Conservation (phyloP, 2,329 filamentous ascomycete genomes). For the Fusarium sp. region DNA sequence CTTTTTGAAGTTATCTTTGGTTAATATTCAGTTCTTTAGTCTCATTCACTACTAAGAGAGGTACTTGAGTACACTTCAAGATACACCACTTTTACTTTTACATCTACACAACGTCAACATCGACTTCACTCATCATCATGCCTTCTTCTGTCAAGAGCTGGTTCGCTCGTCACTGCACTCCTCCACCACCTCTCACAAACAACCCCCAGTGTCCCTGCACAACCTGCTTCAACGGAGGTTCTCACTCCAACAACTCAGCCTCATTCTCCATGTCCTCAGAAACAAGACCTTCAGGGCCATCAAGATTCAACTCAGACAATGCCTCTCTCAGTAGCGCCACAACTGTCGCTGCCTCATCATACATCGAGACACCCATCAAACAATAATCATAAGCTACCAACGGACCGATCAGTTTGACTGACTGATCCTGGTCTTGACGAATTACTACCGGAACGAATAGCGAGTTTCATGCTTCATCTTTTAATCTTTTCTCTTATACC, state of each 20-base stretch:
- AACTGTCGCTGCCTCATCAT: constrained; percentile 38
- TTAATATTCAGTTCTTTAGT: constrained; percentile 1
- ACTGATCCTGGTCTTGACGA: constrained; percentile 7
- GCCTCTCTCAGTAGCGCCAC: constrained; percentile 42
- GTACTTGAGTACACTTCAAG: not conserved
- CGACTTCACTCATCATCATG: constrained; percentile 39
- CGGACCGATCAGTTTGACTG: not conserved
- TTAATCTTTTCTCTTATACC: constrained; percentile 30
- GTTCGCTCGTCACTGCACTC: constrained; percentile 56
- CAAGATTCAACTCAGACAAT: constrained; percentile 37
- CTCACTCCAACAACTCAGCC: constrained; percentile 34
- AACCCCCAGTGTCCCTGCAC: constrained; percentile 53
- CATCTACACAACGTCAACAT: not conserved
- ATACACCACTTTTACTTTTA: not conserved
- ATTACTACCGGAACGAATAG: constrained; percentile 21
- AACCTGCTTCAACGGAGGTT: constrained; percentile 49
- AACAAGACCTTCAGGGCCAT: not conserved
- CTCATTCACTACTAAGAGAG: constrained; percentile 7
- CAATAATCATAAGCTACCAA: constrained; percentile 21
- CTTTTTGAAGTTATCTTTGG: not conserved
- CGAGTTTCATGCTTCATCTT: constrained; percentile 2
- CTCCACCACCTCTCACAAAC: constrained; percentile 53
- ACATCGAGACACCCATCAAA: constrained; percentile 39
- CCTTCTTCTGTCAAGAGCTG: constrained; percentile 51
- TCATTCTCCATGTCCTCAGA: constrained; percentile 24